phyloP scores from a whole-genome alignment of 768 basidiomycete species.

The Brasilioporus rufonigricans region DNA sequence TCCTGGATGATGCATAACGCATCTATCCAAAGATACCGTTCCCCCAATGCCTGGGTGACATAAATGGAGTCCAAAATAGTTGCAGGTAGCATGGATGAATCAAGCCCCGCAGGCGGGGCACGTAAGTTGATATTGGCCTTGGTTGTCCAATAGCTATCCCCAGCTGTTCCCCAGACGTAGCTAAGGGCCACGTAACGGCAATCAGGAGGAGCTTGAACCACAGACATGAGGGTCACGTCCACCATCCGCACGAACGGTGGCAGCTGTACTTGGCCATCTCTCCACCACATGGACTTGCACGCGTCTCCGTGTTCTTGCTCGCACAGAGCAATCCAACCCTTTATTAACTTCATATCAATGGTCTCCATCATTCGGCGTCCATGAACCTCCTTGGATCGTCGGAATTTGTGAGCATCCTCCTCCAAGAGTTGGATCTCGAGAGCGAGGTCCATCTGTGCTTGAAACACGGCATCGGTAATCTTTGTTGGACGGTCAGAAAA shows the following conservation, averaged over 20 bases:
- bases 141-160: not conserved
- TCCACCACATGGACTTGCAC: not conserved
- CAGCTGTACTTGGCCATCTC: not conserved
- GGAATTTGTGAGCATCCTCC: not conserved
- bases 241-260: not conserved
- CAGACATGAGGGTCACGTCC: not conserved
- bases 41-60: not conserved
- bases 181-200: not conserved
- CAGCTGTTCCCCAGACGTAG: not conserved
- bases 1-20: not conserved
- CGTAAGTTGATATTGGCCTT: not conserved
- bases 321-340: not conserved
- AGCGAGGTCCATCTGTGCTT: not conserved
- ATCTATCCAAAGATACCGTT: not conserved
- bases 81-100: not conserved
- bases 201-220: not conserved
- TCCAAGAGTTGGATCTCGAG: not conserved
- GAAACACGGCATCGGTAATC: not conserved
- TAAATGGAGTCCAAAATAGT: not conserved
- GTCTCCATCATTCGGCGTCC: not conserved
- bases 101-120: not conserved
- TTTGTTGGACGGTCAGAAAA: not conserved
- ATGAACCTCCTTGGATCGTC: not conserved
- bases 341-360: not conserved
- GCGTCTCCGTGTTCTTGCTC: not conserved